Percentiles rank a stretch among this genome's conserved stretches.
Conservation (phyloP, 2,329 filamentous ascomycete genomes). For the Cercospora nicotianae region DNA sequence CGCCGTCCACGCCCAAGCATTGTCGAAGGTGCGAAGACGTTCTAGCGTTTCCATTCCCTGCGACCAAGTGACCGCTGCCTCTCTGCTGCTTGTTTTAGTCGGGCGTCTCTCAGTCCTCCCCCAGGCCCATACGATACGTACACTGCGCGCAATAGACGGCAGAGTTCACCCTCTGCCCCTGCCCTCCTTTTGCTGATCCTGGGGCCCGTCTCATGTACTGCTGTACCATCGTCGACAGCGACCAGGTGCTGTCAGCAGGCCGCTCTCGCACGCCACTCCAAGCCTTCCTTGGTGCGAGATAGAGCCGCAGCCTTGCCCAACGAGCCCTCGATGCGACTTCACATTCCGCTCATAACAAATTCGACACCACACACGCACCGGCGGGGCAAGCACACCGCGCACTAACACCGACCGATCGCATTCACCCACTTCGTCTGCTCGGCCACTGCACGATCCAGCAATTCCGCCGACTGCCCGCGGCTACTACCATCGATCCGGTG, state of each 20-base stretch:
- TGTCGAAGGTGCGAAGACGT: slow-evolving; percentile 8
- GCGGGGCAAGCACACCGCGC: background rate
- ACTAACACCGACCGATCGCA: background rate
- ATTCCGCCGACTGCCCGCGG: background rate
- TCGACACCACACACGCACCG: slow-evolving; percentile 3
- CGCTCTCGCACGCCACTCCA: background rate
- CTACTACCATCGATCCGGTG: slow-evolving; percentile 1
- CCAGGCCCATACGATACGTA: background rate
- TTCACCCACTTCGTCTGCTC: background rate
- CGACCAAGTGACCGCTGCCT: slow-evolving; percentile 6
- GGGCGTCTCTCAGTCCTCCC: background rate
- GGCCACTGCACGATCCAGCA: background rate
- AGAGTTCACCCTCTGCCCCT: background rate
- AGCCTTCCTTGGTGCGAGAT: background rate
- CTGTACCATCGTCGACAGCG: background rate
- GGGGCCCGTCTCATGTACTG: slow-evolving; percentile 3
- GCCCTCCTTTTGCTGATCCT: background rate
- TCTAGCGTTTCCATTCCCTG: slow-evolving; percentile 5
- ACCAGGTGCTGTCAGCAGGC: background rate
- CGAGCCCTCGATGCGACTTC: background rate
- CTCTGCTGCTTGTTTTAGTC: background rate
- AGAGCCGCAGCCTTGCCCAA: slow-evolving; percentile 1
- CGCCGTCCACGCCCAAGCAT: background rate
- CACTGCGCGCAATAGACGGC: background rate
- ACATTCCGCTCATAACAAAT: slow-evolving; percentile 8